phyloP scores from a whole-genome alignment of 345 rosid genomes.

The Populus alba region DNA sequence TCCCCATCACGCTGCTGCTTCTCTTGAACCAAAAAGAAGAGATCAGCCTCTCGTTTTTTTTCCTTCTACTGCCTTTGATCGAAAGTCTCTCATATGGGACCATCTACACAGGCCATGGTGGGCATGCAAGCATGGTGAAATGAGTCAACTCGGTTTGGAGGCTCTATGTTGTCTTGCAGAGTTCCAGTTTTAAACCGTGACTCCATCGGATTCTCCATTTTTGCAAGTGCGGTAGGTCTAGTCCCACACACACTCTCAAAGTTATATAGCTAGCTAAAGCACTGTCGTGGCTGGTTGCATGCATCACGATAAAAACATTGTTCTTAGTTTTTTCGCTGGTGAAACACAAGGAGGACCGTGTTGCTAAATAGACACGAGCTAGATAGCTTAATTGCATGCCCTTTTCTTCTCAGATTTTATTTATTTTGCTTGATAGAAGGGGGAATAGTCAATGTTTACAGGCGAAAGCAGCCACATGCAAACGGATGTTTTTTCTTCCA shows the following conservation, averaged over 20 bases:
- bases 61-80: neutral
- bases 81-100: constrained; percentile 25
- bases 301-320: no score
- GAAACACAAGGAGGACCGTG: no score
- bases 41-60: constrained; percentile 18
- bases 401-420: neutral
- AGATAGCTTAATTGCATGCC: neutral
- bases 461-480: constrained; percentile 13
- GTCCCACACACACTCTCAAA: constrained; percentile 6
- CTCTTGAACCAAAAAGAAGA: neutral
- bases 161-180: neutral
- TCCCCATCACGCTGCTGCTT: constrained; percentile 18
- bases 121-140: neutral
- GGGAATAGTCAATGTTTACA: neutral
- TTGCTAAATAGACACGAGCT: neutral
- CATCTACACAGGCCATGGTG: neutral
- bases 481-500: neutral
- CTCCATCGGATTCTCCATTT: constrained; percentile 2
- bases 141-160: constrained; percentile 4
- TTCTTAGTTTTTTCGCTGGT: no score
- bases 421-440: neutral
- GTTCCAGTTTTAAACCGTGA: neutral
- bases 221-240: neutral
- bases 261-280: neutral
- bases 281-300: no score